phyloP scores from a whole-genome alignment of 2,329 filamentous ascomycete species.

The Venturia nashicola region DNA sequence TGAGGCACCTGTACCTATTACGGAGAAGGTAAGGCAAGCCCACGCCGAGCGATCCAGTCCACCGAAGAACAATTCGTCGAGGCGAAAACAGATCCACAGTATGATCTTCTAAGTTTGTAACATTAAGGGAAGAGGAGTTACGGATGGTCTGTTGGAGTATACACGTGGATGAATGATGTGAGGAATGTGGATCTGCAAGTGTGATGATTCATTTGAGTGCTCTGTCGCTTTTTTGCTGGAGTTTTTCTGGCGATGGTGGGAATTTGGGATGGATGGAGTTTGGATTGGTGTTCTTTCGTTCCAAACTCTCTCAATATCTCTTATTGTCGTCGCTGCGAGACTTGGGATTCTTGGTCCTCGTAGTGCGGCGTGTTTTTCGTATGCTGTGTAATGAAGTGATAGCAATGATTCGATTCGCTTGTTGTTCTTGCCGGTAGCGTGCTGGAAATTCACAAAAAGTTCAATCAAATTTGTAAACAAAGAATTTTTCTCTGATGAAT shows the following conservation, averaged over 20 bases:
- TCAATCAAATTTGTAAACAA: background rate
- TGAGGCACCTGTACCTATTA: background rate
- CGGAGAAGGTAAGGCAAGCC: background rate
- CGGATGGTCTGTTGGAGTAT: background rate
- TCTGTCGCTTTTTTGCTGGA: background rate
- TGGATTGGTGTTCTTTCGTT: background rate
- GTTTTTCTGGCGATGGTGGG: background rate
- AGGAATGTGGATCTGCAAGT: background rate
- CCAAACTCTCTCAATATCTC: background rate
- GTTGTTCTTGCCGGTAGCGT: background rate
- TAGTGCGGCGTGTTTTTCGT: background rate
- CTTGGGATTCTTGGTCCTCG: background rate
- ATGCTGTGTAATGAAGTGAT: background rate
- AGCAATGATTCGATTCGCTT: constrained; percentile 1
- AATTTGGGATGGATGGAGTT: constrained; percentile 2
- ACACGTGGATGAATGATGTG: background rate
- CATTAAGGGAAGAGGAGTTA: background rate
- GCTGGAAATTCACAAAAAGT: background rate
- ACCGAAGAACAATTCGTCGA: background rate
- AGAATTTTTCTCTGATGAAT: no score
- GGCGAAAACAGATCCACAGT: constrained; percentile 9
- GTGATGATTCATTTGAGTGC: background rate
- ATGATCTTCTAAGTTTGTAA: constrained; percentile 9
- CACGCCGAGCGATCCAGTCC: background rate
- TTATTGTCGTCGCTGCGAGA: background rate